A percentile compares a stretch with the other conserved stretches of the same genome.
These are phyloP conservation scores for Rutstroemia sp. DNA, from an alignment of 2,329 filamentous ascomycete genomes.

Conservation along the genomic window DNA sequence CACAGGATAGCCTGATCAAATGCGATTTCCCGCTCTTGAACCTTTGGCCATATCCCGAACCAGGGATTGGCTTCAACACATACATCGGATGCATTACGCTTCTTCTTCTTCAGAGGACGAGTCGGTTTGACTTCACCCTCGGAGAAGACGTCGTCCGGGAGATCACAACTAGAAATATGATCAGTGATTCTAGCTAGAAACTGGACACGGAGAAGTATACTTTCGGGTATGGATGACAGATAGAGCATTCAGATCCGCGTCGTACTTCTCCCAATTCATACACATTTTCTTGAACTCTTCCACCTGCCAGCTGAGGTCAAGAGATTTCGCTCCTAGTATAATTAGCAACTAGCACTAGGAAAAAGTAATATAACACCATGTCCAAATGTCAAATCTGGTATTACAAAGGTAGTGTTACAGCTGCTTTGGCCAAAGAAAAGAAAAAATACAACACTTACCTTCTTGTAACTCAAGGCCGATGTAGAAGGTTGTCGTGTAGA, in stretches of 20 bases:
- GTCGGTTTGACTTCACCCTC: conserved; percentile 65
- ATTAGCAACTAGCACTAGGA: conserved; percentile 30
- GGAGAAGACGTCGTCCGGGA: conserved; percentile 86
- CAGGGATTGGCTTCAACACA: conserved; percentile 15
- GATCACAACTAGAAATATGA: conserved; percentile 56
- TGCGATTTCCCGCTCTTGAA: conserved; percentile 6
- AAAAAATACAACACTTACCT: conserved; percentile 44
- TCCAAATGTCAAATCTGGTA: not conserved
- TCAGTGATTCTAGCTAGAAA: conserved; percentile 17
- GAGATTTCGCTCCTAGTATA: conserved; percentile 53
- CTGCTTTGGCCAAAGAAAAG: not conserved
- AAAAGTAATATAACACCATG: not conserved
- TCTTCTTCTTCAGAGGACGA: conserved; percentile 28
- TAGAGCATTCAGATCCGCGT: conserved; percentile 68
- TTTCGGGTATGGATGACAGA: conserved; percentile 69
- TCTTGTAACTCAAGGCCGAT: conserved; percentile 76
- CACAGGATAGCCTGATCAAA: conserved; percentile 4
- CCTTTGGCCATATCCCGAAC: conserved; percentile 6
- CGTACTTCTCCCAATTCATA: conserved; percentile 66
- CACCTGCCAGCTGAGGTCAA: conserved; percentile 76
- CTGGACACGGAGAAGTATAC: conserved; percentile 43
- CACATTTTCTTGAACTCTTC: conserved; percentile 82
- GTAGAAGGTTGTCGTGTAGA: conserved; percentile 92
- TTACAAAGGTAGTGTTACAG: not conserved
- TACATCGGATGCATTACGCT: conserved; percentile 28